A percentile compares a stretch with the other conserved stretches of the same genome.
Evolutionary conservation across 2,329 filamentous ascomycete species (phyloP).

Genomic region (Exutisphaerella laricina): DNA sequence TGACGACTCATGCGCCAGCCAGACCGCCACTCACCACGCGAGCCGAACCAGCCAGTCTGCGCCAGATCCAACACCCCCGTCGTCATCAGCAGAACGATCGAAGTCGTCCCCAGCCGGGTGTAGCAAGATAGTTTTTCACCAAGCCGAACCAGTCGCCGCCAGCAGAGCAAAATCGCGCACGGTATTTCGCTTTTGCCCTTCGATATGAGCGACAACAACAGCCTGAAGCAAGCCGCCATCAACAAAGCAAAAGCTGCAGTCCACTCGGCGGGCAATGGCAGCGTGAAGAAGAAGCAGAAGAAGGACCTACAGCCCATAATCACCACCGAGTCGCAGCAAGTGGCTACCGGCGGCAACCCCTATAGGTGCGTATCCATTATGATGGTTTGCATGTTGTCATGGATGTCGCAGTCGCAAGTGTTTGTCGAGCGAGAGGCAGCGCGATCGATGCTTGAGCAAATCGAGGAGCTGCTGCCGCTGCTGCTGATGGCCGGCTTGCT

Average conservation of each 20-base stretch:
- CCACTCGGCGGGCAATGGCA: conserved; percentile 48
- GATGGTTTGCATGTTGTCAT: not conserved
- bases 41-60: too few species aligned
- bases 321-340: conserved; percentile 53
- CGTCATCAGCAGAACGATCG: too few species aligned
- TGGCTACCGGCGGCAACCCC: conserved; percentile 35
- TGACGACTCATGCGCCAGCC: too few species aligned
- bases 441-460: too few species aligned
- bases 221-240: conserved; percentile 51
- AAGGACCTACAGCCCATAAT: conserved; percentile 67
- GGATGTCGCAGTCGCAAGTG: not conserved
- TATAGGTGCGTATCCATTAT: conserved; percentile 7
- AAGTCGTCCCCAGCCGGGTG: too few species aligned
- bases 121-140: too few species aligned
- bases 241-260: conserved; percentile 62
- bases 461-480: too few species aligned
- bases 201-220: conserved; percentile 23
- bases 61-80: too few species aligned
- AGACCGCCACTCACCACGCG: too few species aligned
- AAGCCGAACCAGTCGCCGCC: too few species aligned
- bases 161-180: conserved; percentile 9
- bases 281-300: conserved; percentile 69
- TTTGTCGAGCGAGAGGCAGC: not conserved
- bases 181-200: conserved; percentile 7
- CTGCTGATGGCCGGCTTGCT: too few species aligned